Conservation (phyloP, 345 rosid species). For the Gossypium stocksii region DNA sequence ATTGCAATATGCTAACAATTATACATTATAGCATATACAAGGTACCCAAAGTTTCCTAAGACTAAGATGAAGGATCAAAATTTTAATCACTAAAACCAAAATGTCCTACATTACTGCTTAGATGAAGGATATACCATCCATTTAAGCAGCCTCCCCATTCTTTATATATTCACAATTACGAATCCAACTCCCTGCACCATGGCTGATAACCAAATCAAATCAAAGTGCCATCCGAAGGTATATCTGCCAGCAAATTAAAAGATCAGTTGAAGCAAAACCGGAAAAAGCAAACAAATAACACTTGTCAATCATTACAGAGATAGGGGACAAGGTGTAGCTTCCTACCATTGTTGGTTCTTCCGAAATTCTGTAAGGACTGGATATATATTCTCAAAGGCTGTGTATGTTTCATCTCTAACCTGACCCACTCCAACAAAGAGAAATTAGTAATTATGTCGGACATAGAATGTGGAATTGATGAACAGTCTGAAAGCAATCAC, state of each 20-base stretch:
- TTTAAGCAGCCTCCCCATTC: background rate
- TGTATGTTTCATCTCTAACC: slow-evolving; percentile 91
- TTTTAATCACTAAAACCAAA: too few species aligned
- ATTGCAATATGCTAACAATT: background rate
- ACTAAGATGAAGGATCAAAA: too few species aligned
- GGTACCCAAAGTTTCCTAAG: too few species aligned
- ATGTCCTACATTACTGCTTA: background rate
- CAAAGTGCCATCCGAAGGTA: background rate
- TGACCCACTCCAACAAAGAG: slow-evolving; percentile 11
- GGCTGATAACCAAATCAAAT: background rate
- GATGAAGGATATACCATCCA: background rate
- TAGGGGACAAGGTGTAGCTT: background rate
- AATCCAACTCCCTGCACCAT: background rate
- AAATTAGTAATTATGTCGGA: background rate
- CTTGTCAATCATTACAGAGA: background rate
- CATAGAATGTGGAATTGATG: background rate
- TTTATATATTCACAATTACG: slow-evolving; percentile 5
- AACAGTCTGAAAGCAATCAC: slow-evolving; percentile 23
- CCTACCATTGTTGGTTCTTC: slow-evolving; percentile 85
- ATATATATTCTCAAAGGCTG: slow-evolving; percentile 92
- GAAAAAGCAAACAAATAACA: background rate
- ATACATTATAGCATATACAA: too few species aligned
- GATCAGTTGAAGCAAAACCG: background rate
- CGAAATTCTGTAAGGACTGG: slow-evolving; percentile 91
- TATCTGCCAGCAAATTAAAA: slow-evolving; percentile 1